Evolutionary conservation across 2,329 filamentous ascomycete species (phyloP).

Genomic region (Fusarium pilosicola): DNA sequence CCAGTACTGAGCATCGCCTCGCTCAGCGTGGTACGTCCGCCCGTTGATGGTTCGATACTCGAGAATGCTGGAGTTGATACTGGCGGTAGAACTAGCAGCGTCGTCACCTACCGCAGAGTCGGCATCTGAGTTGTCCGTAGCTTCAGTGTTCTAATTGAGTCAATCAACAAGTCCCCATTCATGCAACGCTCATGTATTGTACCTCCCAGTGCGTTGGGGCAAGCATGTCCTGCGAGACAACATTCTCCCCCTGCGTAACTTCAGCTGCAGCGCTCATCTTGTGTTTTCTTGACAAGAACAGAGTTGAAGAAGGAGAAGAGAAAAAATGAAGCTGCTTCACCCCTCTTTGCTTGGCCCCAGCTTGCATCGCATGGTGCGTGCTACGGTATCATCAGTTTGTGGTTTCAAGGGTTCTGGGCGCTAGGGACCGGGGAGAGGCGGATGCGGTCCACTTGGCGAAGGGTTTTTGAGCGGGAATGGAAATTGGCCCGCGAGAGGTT

Average conservation of each 20-base stretch:
- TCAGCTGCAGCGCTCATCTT: slow-evolving; percentile 5
- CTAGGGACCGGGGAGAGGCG: slow-evolving; percentile 11
- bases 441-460: background rate
- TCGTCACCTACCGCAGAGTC: slow-evolving; percentile 30
- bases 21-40: slow-evolving; percentile 33
- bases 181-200: accelerated
- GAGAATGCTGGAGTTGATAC: slow-evolving; percentile 34
- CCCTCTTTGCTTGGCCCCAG: slow-evolving; percentile 4
- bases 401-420: background rate
- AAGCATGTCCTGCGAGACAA: slow-evolving; percentile 1
- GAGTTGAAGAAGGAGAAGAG: background rate
- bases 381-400: background rate
- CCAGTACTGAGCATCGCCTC: slow-evolving; percentile 36
- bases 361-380: slow-evolving; percentile 1
- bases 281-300: accelerated
- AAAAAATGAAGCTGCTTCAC: background rate
- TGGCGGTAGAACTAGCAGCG: slow-evolving; percentile 20
- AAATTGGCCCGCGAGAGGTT: background rate
- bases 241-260: background rate
- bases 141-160: slow-evolving; percentile 7
- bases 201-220: slow-evolving; percentile 36
- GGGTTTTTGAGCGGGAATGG: background rate
- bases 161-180: background rate
- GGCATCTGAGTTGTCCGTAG: background rate
- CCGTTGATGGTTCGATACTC: slow-evolving; percentile 36